Percentiles rank a stretch among this genome's conserved stretches.
These are phyloP conservation scores for Meripilus lineatus DNA, from an alignment of 1,284 basidiomycete genomes.

Conservation along the genomic window DNA sequence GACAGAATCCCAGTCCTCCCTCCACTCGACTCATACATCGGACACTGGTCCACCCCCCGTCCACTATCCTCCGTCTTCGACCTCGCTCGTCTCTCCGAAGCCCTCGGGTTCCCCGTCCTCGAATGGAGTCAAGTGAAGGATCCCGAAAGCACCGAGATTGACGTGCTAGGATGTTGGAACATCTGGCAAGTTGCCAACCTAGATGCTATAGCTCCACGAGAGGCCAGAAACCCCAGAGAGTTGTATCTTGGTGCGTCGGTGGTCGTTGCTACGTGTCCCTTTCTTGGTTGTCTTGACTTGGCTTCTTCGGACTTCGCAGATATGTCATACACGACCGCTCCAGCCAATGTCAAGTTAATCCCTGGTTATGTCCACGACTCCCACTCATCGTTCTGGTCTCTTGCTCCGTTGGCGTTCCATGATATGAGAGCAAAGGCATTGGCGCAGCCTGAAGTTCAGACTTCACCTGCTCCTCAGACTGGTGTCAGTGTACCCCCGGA, in stretches of 20 bases:
- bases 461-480: slow-evolving; percentile 24
- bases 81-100: slow-evolving; percentile 31
- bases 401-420: slow-evolving; percentile 37
- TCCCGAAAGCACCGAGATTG: slow-evolving; percentile 24
- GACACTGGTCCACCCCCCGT: slow-evolving; percentile 27
- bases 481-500: slow-evolving; percentile 35
- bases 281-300: neutral
- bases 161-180: slow-evolving; percentile 68
- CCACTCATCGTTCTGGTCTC: slow-evolving; percentile 35
- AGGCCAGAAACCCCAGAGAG: slow-evolving; percentile 34
- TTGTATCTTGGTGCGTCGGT: slow-evolving; percentile 45
- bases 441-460: slow-evolving; percentile 20
- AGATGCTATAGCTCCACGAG: slow-evolving; percentile 37
- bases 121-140: slow-evolving; percentile 37
- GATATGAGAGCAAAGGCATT: slow-evolving; percentile 23
- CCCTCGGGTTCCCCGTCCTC: slow-evolving; percentile 27
- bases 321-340: slow-evolving; percentile 42
- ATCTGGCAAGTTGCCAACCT: slow-evolving; percentile 42
- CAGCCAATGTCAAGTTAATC: slow-evolving; percentile 33
- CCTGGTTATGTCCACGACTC: slow-evolving; percentile 32
- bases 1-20: slow-evolving; percentile 57
- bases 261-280: neutral
- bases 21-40: slow-evolving; percentile 56
- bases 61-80: slow-evolving; percentile 37
- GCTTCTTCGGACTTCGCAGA: slow-evolving; percentile 25